These are phyloP conservation scores for Alternaria sp. DNA, from an alignment of 2,329 filamentous ascomycete species.

Conservation along the genomic window DNA sequence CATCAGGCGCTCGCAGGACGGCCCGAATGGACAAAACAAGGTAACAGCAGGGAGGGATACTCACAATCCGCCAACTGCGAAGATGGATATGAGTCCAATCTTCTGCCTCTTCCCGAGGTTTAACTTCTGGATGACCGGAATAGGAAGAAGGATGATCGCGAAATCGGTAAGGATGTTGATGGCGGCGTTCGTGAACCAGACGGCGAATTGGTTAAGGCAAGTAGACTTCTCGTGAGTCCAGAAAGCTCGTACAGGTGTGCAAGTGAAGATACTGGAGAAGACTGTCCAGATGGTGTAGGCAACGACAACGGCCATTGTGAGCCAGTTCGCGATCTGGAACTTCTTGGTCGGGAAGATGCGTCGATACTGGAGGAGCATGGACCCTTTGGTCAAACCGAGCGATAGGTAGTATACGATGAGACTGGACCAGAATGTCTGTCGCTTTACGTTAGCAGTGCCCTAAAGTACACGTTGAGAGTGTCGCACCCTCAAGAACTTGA, in stretches of 20 bases:
- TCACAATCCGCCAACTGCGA: slow-evolving; percentile 51
- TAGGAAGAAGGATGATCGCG: slow-evolving; percentile 42
- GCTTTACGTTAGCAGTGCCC: background rate
- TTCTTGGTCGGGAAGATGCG: slow-evolving; percentile 39
- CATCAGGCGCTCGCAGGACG: slow-evolving; percentile 6
- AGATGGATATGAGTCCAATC: slow-evolving; percentile 45
- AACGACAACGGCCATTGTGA: slow-evolving; percentile 32
- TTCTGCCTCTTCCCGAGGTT: slow-evolving; percentile 47
- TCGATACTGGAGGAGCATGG: slow-evolving; percentile 43
- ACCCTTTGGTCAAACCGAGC: slow-evolving; percentile 42
- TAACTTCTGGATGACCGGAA: slow-evolving; percentile 43
- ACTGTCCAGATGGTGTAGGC: slow-evolving; percentile 41
- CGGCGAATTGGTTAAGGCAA: slow-evolving; percentile 40
- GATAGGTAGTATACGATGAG: slow-evolving; percentile 44
- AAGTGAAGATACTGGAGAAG: slow-evolving; percentile 42
- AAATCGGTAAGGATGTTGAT: slow-evolving; percentile 46
- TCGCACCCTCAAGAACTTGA: slow-evolving; percentile 33
- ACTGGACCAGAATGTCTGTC: slow-evolving; percentile 41
- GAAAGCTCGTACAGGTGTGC: slow-evolving; percentile 40
- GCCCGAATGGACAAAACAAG: background rate
- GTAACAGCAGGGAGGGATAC: slow-evolving; percentile 17
- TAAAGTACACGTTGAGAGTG: background rate
- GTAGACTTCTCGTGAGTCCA: slow-evolving; percentile 40
- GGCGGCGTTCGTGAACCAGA: slow-evolving; percentile 33
- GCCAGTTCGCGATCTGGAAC: slow-evolving; percentile 35